Base-by-base conservation (phyloP, 2,329 filamentous ascomycete species). In the Colletotrichum destructivum region DNA sequence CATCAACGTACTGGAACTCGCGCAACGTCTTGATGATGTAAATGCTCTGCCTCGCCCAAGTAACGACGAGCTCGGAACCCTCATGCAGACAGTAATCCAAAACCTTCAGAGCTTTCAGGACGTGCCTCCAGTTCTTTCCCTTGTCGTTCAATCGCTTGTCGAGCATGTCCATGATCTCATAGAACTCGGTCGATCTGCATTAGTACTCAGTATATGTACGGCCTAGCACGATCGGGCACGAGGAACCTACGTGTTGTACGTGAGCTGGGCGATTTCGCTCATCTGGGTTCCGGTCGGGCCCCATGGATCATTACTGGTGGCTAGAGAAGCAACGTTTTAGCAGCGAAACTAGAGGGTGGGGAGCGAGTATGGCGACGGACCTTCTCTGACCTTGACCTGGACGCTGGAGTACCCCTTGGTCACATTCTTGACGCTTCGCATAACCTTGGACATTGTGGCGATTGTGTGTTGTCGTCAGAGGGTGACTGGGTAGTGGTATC, bases 131-230 rank as follows among this genome's bases (percentile, higher is more conserved):
- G 82, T 99, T 99, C 88, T 98, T 99, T 80, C 96, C 96, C 84
- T 99, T 98, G 84, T 99, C 96, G 79, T 99, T 99, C 79, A 99
- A 86, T 76, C 96, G 93, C 87, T 98, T 98, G 84, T 99, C 96
- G 76, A 99, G 88, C 94, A 99, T 99, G 82, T 99, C 96, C 92
- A 99, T 98, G 78, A 99, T 98, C 82, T 99, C 96, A 86, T 98
- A 98, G 85, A 99, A 99, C 82, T 98, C 96, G 83, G 93, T 96
- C 46, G 95, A 95, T 80, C 96, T 97, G 75, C 52, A 40, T 16
- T 44, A 1, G 42, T 23, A 54, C 21, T 67, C 44, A 57, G 59
- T 65, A 55, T 60, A 51, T 65, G 51, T 62, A 55, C 26, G 46
- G 31, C 42, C 31, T 35, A 42, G 15, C 23, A 54, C 44, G 38